Evolutionary conservation across 352 stramenopile species (phyloP).

Genomic region (Globisporangium camurandrum): DNA sequence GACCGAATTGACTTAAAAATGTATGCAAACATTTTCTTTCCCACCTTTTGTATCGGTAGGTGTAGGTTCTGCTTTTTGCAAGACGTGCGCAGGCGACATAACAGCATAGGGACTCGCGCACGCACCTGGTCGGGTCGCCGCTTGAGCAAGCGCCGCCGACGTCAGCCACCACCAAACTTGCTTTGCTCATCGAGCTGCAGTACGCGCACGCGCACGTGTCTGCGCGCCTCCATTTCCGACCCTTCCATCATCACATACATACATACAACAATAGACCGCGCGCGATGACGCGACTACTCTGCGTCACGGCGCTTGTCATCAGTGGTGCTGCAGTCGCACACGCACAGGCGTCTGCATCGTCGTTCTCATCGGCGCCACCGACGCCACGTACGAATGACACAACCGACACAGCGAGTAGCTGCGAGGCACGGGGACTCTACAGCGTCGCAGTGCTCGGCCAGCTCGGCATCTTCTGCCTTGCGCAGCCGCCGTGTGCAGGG

Average conservation of each 20-base stretch:
- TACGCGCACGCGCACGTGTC: neutral
- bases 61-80: too few relatives aligned
- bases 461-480: constrained; percentile 31
- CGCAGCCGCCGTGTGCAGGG: constrained; percentile 24
- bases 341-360: neutral
- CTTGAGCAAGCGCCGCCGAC: too few relatives aligned
- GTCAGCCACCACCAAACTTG: too few relatives aligned
- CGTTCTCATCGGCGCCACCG: neutral
- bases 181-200: too few relatives aligned
- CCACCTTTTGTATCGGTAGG: too few relatives aligned
- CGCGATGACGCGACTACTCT: neutral
- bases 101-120: too few relatives aligned
- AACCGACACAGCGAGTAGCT: neutral
- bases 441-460: constrained; percentile 26
- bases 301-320: neutral
- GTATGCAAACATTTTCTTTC: too few relatives aligned
- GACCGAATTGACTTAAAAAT: too few relatives aligned
- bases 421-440: constrained; percentile 10
- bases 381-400: constrained; percentile 2
- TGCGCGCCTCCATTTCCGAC: neutral
- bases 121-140: too few relatives aligned
- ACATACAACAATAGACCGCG: neutral
- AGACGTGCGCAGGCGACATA: too few relatives aligned
- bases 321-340: neutral
- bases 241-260: neutral